Percentiles rank a stretch among this genome's conserved stretches.
Evolutionary conservation across 345 rosid genomes (phyloP).

Genomic region (Luvunga scandens): DNA sequence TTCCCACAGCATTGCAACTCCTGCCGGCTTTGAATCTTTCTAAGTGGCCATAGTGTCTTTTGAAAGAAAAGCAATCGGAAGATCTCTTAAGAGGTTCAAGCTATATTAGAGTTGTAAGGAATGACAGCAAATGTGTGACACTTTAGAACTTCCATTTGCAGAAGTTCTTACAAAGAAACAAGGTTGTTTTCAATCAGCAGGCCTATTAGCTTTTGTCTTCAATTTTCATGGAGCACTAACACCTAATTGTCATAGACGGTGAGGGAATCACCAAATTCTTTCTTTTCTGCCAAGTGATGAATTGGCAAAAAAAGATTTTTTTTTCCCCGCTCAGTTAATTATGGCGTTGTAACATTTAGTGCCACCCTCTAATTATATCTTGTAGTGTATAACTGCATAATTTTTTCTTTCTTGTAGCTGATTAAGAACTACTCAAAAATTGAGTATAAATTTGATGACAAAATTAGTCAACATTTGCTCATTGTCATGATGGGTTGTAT

Average conservation of each 20-base stretch:
- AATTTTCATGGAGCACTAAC: background rate
- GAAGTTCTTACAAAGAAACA: background rate
- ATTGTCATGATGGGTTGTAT: conserved; percentile 8
- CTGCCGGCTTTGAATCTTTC: background rate
- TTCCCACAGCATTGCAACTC: background rate
- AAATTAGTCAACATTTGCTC: conserved; percentile 12
- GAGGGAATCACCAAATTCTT: too few relatives aligned
- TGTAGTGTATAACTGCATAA: background rate
- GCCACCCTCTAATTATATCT: background rate
- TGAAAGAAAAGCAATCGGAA: background rate
- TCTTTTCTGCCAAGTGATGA: too few relatives aligned
- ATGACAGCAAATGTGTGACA: background rate
- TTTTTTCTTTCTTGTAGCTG: background rate
- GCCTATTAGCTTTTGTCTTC: background rate
- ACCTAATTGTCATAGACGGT: background rate
- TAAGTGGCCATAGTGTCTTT: background rate
- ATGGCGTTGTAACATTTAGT: background rate
- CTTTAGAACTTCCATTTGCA: background rate
- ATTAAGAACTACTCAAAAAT: background rate
- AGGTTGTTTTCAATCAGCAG: background rate
- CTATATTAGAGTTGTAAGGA: background rate
- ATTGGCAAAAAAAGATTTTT: too few relatives aligned
- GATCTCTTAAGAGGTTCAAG: background rate
- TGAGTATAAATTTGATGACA: background rate
- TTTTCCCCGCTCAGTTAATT: background rate